phyloP scores from a whole-genome alignment of 768 basidiomycete genomes.

The Macrolepiota albuminosa region DNA sequence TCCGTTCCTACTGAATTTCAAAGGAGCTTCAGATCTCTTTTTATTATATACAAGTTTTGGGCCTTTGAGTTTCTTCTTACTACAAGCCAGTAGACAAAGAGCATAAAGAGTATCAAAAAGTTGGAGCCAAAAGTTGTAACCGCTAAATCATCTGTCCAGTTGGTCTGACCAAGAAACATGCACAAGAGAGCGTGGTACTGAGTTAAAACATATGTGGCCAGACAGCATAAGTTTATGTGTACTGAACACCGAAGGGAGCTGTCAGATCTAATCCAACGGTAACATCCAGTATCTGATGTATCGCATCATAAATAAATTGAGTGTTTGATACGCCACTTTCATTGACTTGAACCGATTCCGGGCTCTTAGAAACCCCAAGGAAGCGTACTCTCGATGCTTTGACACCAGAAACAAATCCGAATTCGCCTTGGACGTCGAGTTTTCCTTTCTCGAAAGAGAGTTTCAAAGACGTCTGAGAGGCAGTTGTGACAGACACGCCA shows the following conservation, averaged over 20 bases:
- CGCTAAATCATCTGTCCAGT: not conserved
- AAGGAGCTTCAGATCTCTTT: not conserved
- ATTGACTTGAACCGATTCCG: constrained; percentile 25
- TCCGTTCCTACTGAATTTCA: too few species aligned
- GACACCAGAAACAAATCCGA: constrained; percentile 34
- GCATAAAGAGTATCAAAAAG: too few species aligned
- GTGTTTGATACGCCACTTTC: constrained; percentile 18
- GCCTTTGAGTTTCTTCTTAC: not conserved
- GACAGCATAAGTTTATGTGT: not conserved
- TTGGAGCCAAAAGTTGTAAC: not conserved
- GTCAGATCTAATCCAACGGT: constrained; percentile 32
- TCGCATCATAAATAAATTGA: constrained; percentile 29
- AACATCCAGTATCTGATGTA: constrained; percentile 40
- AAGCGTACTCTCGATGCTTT: constrained; percentile 32
- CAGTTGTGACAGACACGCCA: constrained; percentile 45
- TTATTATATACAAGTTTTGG: not conserved
- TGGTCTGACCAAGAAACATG: not conserved
- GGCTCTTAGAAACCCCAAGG: constrained; percentile 28
- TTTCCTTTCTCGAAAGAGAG: constrained; percentile 26
- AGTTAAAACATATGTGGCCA: too few species aligned
- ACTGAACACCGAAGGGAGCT: constrained; percentile 27
- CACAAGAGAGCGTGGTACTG: too few species aligned
- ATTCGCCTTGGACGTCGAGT: constrained; percentile 31
- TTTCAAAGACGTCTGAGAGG: constrained; percentile 25
- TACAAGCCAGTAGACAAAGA: not conserved